Evolutionary conservation across 495 filamentous ascomycete species (phyloP).

Genomic region (Daldinia concentrica): DNA sequence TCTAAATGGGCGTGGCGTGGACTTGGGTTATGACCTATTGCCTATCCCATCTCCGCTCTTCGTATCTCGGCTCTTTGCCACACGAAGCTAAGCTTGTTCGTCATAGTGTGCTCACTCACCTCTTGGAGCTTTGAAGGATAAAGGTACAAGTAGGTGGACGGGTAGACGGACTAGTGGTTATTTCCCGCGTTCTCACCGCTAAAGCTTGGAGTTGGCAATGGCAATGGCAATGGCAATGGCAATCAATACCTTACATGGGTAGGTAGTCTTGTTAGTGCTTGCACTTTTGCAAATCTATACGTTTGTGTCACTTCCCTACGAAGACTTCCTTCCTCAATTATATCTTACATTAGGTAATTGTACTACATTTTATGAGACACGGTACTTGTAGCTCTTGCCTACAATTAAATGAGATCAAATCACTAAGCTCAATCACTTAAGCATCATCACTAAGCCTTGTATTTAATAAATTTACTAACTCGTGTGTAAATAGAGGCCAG

Average conservation of each 20-base stretch:
- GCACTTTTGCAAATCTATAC: background rate
- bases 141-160: background rate
- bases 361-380: background rate
- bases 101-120: constrained; percentile 13
- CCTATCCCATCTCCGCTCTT: constrained; percentile 8
- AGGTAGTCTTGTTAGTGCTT: background rate
- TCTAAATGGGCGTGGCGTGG: background rate
- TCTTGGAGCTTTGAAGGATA: background rate
- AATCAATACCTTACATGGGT: too few species aligned
- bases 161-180: background rate
- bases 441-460: background rate
- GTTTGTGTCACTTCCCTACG: background rate
- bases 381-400: background rate
- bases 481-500: background rate
- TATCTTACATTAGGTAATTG: constrained; percentile 4
- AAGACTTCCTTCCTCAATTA: background rate
- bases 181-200: background rate
- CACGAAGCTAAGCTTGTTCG: constrained; percentile 1
- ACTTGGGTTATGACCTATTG: background rate
- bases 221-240: background rate
- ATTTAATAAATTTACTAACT: background rate
- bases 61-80: constrained; percentile 33
- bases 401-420: background rate
- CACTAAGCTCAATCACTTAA: background rate
- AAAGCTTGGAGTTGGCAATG: background rate